A percentile compares a stretch with the other conserved stretches of the same genome.
Evolutionary conservation across 169 alveolate genomes (phyloP).

Genomic region (Plasmodium sp.): DNA sequence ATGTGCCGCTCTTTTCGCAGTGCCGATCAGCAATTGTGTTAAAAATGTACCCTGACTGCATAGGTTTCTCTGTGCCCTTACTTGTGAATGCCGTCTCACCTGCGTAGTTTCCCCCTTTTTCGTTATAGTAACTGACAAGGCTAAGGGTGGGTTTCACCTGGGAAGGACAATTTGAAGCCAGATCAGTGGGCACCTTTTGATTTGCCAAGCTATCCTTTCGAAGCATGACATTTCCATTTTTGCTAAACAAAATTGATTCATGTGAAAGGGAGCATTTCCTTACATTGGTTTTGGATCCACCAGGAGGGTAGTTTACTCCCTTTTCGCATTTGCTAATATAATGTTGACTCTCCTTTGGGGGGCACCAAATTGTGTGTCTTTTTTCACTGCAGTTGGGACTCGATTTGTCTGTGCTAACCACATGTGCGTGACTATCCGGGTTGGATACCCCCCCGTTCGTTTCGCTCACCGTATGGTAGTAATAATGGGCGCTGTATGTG

Average conservation of each 20-base stretch:
- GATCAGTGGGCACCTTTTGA: neutral
- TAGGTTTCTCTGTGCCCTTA: neutral
- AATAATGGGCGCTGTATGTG: neutral
- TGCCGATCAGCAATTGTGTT: neutral
- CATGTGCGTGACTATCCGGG: neutral
- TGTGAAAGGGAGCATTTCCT: neutral
- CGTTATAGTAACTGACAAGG: neutral
- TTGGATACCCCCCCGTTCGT: neutral
- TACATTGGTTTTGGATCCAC: neutral
- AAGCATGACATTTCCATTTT: neutral
- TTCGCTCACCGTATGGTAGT: neutral
- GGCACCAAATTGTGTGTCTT: neutral
- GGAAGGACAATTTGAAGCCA: neutral
- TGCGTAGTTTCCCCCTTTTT: neutral
- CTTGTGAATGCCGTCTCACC: neutral
- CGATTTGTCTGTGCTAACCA: neutral
- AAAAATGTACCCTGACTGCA: neutral
- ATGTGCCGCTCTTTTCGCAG: neutral
- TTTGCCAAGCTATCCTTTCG: neutral
- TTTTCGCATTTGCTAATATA: neutral
- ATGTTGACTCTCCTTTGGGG: neutral
- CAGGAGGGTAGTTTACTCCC: neutral
- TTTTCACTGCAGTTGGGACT: neutral
- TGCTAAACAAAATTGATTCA: conserved; percentile 1
- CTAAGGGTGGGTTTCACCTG: neutral